These are phyloP conservation scores for Trametes punicea DNA, from an alignment of 768 basidiomycete species.

Conservation along the genomic window DNA sequence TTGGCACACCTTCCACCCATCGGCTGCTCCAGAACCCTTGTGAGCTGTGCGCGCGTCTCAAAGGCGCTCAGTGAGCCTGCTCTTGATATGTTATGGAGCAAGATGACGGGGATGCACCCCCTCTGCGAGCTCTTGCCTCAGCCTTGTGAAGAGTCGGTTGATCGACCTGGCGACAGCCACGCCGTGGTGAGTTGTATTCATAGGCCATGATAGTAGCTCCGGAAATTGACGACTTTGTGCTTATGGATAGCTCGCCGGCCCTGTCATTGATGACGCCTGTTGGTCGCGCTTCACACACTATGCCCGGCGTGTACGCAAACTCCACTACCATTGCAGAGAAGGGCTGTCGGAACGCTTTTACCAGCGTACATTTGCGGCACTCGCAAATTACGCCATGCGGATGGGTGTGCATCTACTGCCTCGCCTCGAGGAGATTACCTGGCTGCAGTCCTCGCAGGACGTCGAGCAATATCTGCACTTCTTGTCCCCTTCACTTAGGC, in stretches of 20 bases:
- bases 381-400: background rate
- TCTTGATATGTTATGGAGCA: slow-evolving; percentile 12
- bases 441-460: slow-evolving; percentile 11
- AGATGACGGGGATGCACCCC: background rate
- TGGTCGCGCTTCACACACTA: slow-evolving; percentile 8
- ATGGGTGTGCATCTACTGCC: slow-evolving; percentile 3
- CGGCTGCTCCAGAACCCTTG: slow-evolving; percentile 5
- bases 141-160: background rate
- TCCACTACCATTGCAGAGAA: slow-evolving; percentile 7
- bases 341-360: background rate
- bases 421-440: slow-evolving; percentile 13
- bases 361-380: slow-evolving; percentile 2
- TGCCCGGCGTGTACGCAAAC: slow-evolving; percentile 13
- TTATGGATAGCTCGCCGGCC: background rate
- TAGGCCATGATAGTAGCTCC: background rate
- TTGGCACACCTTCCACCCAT: slow-evolving; percentile 1
- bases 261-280: background rate
- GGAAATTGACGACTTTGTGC: background rate
- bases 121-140: slow-evolving; percentile 2
- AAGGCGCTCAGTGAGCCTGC: slow-evolving; percentile 9
- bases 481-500: slow-evolving; percentile 5
- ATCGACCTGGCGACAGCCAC: background rate
- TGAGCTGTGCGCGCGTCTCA: slow-evolving; percentile 10
- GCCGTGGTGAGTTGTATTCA: background rate
- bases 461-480: slow-evolving; percentile 5